phyloP scores from a whole-genome alignment of 805 yeast genomes.

The Ogataea sp. region DNA sequence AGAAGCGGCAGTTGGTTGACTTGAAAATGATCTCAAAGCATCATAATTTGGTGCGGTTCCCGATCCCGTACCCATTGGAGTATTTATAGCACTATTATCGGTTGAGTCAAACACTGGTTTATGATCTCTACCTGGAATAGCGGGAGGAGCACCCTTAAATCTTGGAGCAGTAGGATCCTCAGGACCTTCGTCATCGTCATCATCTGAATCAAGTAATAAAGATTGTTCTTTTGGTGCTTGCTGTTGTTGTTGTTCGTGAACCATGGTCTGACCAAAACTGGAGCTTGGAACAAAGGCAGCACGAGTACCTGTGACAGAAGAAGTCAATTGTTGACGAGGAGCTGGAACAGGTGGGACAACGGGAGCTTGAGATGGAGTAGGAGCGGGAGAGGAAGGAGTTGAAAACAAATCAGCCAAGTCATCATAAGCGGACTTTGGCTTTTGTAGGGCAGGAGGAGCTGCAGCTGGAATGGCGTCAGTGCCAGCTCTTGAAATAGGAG shows the following conservation, averaged over 20 bases:
- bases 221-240: constrained; percentile 19
- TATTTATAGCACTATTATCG: constrained; percentile 3
- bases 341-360: constrained; percentile 8
- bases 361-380: constrained; percentile 22
- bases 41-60: constrained; percentile 33
- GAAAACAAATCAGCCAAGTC: constrained; percentile 59
- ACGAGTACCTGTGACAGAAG: constrained; percentile 25
- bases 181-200: constrained; percentile 29
- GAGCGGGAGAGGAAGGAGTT: constrained; percentile 19
- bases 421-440: constrained; percentile 30
- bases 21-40: constrained; percentile 28
- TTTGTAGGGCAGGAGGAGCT: constrained; percentile 5
- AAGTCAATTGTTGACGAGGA: constrained; percentile 14
- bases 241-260: constrained; percentile 24
- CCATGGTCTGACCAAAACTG: constrained; percentile 71
- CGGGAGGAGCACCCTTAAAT: constrained; percentile 21
- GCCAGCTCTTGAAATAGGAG: constrained; percentile 4
- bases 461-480: constrained; percentile 10
- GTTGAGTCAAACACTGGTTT: constrained; percentile 24
- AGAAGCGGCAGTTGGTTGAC: constrained; percentile 7
- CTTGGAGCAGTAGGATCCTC: constrained; percentile 17
- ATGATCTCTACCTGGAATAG: constrained; percentile 26
- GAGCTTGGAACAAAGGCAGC: constrained; percentile 72
- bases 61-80: constrained; percentile 9
- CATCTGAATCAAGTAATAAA: constrained; percentile 25